Evolutionary conservation across 2,329 filamentous ascomycete genomes (phyloP), one percentile per base, ranked within the genome.

Genomic region (Fusarium nanum): DNA sequence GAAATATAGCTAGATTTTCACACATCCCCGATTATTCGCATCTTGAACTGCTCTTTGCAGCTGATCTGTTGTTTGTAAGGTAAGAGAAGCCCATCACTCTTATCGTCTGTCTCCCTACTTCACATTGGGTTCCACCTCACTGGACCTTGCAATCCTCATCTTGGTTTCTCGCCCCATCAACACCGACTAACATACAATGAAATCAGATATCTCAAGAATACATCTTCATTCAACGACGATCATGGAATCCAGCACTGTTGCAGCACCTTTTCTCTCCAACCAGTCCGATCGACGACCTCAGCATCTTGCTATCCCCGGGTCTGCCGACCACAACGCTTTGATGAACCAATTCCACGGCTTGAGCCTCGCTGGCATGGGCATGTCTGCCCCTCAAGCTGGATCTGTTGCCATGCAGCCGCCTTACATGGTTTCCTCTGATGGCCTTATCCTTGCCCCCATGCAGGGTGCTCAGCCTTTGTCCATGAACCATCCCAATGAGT

Each of bases 361-460:
- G 78, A 78, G 78, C 32, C 68, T 84, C 37, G 75, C 79, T 27
- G 75, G 77, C 37, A 75, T 81, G 70, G 70, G 75, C 55, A 79
- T 81, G 72, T 70, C 75, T 28, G 47, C 45, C 76, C 73, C 65
- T 75, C 72, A 71, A 34, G 70, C 74, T 11, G 69, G 78, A 30
- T 76, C 78, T 42, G 73, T 82, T 68, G 78, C 75, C n/a, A 78
- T 78, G 54, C 76, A 72, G 12, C 75, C 78, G 30, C 70, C 78
- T 3, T 82, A 80, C 71, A 76, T 83, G 73, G 62, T 83, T 52
- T 76, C 77, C 32, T 73, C 81, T 12, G 81, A 83, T 64, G 79
- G 80, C 25, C 78, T 81, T 48, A 74, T 82, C 47, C 73, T 83
- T 40, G 76, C 80, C 45, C 77, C 80, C 23, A 77, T 82, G 70